A percentile compares a stretch with the other conserved stretches of the same genome.
phyloP scores from a whole-genome alignment of 2,329 filamentous ascomycete species.

The Thelonectria discophora region DNA sequence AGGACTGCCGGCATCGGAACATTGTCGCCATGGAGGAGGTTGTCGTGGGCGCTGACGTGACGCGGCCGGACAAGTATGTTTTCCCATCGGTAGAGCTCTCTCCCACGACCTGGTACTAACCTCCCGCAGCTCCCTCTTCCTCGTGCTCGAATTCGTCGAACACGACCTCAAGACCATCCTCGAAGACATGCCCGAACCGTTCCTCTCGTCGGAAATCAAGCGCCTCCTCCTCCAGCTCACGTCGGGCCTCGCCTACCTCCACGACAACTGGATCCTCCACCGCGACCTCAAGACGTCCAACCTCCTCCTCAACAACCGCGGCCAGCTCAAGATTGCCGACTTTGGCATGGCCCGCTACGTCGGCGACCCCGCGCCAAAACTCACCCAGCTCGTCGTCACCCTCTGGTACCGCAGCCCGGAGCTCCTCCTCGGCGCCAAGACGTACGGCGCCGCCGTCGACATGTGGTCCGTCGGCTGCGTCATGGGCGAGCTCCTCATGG shows the following conservation, averaged over 20 bases:
- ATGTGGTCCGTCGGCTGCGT: conserved; percentile 98
- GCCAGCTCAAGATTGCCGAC: conserved; percentile 93
- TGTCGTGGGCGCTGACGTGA: conserved; percentile 74
- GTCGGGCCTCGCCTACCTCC: conserved; percentile 83
- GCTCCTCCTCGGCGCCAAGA: conserved; percentile 80
- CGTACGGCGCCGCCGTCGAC: conserved; percentile 82
- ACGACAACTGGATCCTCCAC: conserved; percentile 89
- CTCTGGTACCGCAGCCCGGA: conserved; percentile 97
- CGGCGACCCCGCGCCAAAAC: conserved; percentile 76
- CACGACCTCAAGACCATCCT: conserved; percentile 95
- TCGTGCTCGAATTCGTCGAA: conserved; percentile 97
- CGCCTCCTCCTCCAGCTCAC: conserved; percentile 85
- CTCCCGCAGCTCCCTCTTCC: conserved; percentile 72
- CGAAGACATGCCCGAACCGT: conserved; percentile 93
- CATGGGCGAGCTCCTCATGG: conserved; percentile 87
- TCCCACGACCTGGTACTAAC: conserved; percentile 35
- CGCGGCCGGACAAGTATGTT: conserved; percentile 62
- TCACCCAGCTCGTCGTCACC: conserved; percentile 94
- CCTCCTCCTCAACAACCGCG: conserved; percentile 93
- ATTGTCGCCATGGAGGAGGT: conserved; percentile 86
- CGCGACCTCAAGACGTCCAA: conserved; percentile 95
- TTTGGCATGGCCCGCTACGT: conserved; percentile 97
- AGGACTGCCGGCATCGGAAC: conserved; percentile 81
- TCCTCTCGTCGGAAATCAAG: conserved; percentile 91
- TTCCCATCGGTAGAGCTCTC: conserved; percentile 5